These are phyloP conservation scores for Anastatica hierochuntica DNA, from an alignment of 345 rosid genomes.

Conservation along the genomic window DNA sequence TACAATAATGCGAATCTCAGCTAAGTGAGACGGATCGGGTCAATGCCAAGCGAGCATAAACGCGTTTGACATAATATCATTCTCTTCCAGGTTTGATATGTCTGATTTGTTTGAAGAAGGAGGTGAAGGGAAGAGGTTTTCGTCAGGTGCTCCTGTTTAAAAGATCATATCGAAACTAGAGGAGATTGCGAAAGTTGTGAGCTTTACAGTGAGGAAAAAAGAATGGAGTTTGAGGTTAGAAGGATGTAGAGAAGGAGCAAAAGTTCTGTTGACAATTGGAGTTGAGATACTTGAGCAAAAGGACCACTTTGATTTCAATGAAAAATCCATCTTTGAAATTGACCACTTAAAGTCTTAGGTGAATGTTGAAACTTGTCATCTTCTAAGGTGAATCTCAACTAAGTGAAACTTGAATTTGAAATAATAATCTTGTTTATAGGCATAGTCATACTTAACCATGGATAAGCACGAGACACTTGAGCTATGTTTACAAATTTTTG, in stretches of 20 bases:
- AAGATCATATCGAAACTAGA: slow-evolving; percentile 56
- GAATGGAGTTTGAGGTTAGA: slow-evolving; percentile 65
- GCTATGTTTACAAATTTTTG: too few species aligned
- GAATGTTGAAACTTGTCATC: too few species aligned
- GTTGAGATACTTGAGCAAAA: slow-evolving; percentile 62
- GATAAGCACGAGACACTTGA: too few species aligned
- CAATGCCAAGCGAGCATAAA: slow-evolving; percentile 53
- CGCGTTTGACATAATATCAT: slow-evolving; percentile 64
- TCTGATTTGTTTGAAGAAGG: slow-evolving; percentile 67
- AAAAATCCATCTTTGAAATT: too few species aligned
- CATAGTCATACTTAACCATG: too few species aligned
- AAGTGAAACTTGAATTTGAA: too few species aligned
- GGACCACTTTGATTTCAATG: too few species aligned
- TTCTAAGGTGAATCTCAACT: too few species aligned
- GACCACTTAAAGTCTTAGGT: too few species aligned
- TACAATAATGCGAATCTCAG: too few species aligned
- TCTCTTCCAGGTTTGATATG: slow-evolving; percentile 63
- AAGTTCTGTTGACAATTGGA: slow-evolving; percentile 49
- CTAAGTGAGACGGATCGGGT: slow-evolving; percentile 13
- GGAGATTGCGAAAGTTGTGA: slow-evolving; percentile 57
- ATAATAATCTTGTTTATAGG: too few species aligned
- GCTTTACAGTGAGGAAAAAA: slow-evolving; percentile 72
- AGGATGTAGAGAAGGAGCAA: slow-evolving; percentile 53
- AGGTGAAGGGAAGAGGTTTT: slow-evolving; percentile 46
- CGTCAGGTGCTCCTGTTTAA: slow-evolving; percentile 52